These are phyloP conservation scores for Saccharum officinarum DNA, from an alignment of 176 grass and related monocot genomes.

Conservation along the genomic window DNA sequence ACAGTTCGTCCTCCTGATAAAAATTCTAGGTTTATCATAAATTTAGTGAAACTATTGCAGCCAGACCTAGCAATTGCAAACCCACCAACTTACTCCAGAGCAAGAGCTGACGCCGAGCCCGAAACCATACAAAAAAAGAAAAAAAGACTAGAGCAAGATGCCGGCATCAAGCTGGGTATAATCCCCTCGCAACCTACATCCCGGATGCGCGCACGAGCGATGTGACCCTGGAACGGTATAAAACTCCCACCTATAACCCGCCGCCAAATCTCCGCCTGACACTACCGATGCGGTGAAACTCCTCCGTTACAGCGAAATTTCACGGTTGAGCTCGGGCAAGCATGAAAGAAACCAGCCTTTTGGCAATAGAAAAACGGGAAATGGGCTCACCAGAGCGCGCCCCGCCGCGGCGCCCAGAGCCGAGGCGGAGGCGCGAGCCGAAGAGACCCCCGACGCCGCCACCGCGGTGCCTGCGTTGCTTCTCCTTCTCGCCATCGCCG, in stretches of 20 bases:
- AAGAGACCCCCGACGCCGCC: conserved; percentile 26
- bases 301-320: not conserved
- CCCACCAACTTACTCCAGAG: not conserved
- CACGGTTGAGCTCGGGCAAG: conserved; percentile 34
- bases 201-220: conserved; percentile 26
- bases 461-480: conserved; percentile 30
- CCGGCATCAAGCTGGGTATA: conserved; percentile 31
- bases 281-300: conserved; percentile 33
- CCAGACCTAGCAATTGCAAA: not conserved
- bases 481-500: conserved; percentile 27
- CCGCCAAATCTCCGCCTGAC: conserved; percentile 13
- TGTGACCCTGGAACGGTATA: conserved; percentile 30
- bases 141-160: conserved; percentile 19
- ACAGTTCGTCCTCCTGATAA: not conserved
- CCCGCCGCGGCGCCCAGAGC: conserved; percentile 36
- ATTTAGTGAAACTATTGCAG: not conserved
- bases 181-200: conserved; percentile 38
- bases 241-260: conserved; percentile 36
- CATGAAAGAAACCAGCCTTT: not conserved
- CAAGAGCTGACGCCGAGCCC: conserved; percentile 1
- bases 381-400: conserved; percentile 46
- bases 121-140: not conserved
- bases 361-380: conserved; percentile 15
- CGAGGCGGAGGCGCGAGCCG: conserved; percentile 36
- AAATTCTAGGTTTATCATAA: conserved; percentile 3